Base-by-base conservation (phyloP, 1,139 yeast species). In the Saccharomycopsis hybrid region DNA sequence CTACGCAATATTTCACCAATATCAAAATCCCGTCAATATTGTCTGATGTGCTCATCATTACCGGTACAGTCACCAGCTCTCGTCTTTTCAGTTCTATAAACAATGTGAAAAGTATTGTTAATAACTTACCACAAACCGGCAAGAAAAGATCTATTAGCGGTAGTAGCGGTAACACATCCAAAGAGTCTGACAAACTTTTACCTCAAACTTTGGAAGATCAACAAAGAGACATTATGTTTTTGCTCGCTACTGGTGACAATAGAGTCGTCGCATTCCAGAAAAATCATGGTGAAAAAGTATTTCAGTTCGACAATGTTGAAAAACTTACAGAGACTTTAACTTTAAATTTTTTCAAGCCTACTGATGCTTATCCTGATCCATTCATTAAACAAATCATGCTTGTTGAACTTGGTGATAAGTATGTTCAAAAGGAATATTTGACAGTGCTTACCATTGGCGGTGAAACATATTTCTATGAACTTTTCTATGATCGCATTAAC, bases 401-500 rank as follows among this genome's bases (percentile, higher is more conserved):
- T 48, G 76, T 80, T 47, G 77, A 75, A 44, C 61, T 88, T 43
- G 96, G 96, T 2, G 87, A 84, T 58, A 60, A 59, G 4, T 55
- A 60, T 36, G 56, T 59, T 25, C 65, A 70, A 29, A 71, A 76
- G 49, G 90, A 86, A 57, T 82, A 80, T 62, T 64, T 89, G 54
- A 73, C 89, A 0, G 70, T 87, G 4, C 68, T 88, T 47, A 87
- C 95, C 0, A 76, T 81, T 61, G 90, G 92, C 50, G 94, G 94
- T 59, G 95, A 88, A 63, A 69, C 87, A 1, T 69, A 80, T 43
- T 69, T 85, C 55, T 88, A 88, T 62, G 79, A 80, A 58, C 67
- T 82, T 41, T 77, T 70, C 53, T 71, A 71, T 56, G 80, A 74
- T 60, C 56, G 65, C 24, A 53, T 52, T 37, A 62, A 62, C 38